Evolutionary conservation across 225 moss, liverwort and hornwort species (phyloP), one percentile per base, ranked within the genome.

Genomic region (Neckera pumila): DNA sequence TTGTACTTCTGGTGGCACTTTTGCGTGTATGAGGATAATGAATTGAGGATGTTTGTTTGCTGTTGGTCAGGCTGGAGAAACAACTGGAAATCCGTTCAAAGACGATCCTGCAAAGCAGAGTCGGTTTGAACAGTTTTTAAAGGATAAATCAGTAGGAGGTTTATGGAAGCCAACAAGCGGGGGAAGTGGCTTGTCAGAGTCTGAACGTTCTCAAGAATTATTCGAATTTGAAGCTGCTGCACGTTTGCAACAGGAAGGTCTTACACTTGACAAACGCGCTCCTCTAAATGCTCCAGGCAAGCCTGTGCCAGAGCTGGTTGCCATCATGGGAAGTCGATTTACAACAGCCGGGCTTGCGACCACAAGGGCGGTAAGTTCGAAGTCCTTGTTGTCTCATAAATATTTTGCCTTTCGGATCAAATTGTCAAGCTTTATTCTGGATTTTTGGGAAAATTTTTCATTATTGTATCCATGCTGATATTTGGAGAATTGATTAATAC

Each of bases 271-370:
- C 67, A 89, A 89, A 86, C 69, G 90, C 56, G 38, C 80, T 65
- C 72, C 88, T 42, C 43, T 84, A 54, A 79, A 86, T 38, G 80
- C 85, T 70, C 86, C 93, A 71, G 87, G 89, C 80, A 91, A 96
- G 67, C 88, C 86, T 40, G 85, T 95, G 36, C 93, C 93, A 78
- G 97, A 98, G 85, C 84, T 98, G 69, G 93, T 90, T 47, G 93
- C 93, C 64, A 93, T 96, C 83, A 96, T 97, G 96, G 93, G 88
- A 82, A 93, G 91, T 91, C 94, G 95, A 33, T 99, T 99, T 85
- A 96, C 96, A 85, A 40, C 97, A 87, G 94, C 89, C 69, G 92
- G 90, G 66, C 86, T 90, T 86, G 94, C 92, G 74, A 90, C 87
- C 71, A 84, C 88, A 65, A 61, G 80, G 57, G 73, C 45, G 89